phyloP scores from a whole-genome alignment of 495 filamentous ascomycete species.

The Bryoglossum gracile region DNA sequence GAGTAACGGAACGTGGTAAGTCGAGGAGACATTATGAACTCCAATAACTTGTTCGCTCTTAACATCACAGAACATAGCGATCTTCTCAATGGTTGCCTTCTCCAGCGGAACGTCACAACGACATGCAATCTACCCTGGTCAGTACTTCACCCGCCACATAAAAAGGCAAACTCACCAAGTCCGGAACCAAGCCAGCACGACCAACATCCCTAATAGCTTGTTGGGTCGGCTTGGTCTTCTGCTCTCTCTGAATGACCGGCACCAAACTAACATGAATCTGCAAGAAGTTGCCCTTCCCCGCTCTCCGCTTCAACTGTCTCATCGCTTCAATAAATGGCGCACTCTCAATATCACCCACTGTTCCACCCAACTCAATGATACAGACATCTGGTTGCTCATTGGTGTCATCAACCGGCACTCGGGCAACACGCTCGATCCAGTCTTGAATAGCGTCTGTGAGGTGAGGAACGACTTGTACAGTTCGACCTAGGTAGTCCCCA shows the following conservation, averaged over 20 bases:
- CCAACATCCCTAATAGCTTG: slow-evolving; percentile 75
- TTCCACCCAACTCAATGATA: slow-evolving; percentile 71
- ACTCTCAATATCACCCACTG: slow-evolving; percentile 87
- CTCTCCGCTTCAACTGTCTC: slow-evolving; percentile 62
- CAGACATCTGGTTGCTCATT: slow-evolving; percentile 82
- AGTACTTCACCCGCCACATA: not conserved
- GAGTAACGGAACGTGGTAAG: slow-evolving; percentile 87
- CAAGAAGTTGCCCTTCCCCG: slow-evolving; percentile 73
- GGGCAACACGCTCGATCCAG: slow-evolving; percentile 84
- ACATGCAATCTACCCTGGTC: slow-evolving; percentile 64
- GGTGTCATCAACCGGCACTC: slow-evolving; percentile 80
- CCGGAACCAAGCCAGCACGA: slow-evolving; percentile 58
- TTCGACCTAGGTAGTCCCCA: slow-evolving; percentile 85
- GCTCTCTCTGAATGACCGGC: slow-evolving; percentile 68
- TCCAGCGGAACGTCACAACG: slow-evolving; percentile 72
- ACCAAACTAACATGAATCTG: slow-evolving; percentile 80
- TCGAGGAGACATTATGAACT: slow-evolving; percentile 78
- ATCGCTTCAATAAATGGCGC: slow-evolving; percentile 86
- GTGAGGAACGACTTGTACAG: slow-evolving; percentile 91
- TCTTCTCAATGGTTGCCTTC: slow-evolving; percentile 71
- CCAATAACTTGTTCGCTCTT: slow-evolving; percentile 72
- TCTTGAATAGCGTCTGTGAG: slow-evolving; percentile 86
- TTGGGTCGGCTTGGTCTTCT: slow-evolving; percentile 98
- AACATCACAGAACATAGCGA: slow-evolving; percentile 80
- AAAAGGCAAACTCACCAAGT: slow-evolving; percentile 48